Percentiles rank a stretch among this genome's conserved stretches.
phyloP scores from a whole-genome alignment of 2,329 filamentous ascomycete genomes.

The Sporothrix schenckii region DNA sequence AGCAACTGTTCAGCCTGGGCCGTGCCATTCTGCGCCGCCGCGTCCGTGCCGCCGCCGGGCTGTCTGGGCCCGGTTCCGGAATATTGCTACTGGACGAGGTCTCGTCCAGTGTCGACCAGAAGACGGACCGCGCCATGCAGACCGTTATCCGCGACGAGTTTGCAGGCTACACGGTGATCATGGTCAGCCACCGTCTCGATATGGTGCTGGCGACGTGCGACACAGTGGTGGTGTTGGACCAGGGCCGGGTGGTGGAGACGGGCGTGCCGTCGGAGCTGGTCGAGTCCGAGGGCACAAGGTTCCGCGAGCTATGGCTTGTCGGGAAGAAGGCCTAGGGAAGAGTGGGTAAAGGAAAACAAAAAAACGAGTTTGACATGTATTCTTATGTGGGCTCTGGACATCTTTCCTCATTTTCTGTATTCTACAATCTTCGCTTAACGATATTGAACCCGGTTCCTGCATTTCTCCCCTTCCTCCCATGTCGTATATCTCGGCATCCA shows the following conservation, averaged over 20 bases:
- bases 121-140: conserved; percentile 50
- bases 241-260: conserved; percentile 51
- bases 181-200: conserved; percentile 52
- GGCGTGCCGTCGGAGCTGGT: conserved; percentile 33
- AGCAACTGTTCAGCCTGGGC: conserved; percentile 66
- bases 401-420: conserved; percentile 8
- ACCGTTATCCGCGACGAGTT: conserved; percentile 48
- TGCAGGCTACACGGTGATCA: conserved; percentile 56
- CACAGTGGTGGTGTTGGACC: conserved; percentile 55
- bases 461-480: neutral
- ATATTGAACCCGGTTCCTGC: neutral
- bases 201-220: conserved; percentile 58
- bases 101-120: conserved; percentile 47
- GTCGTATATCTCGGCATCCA: neutral
- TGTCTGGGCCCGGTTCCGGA: neutral
- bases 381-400: neutral
- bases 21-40: conserved; percentile 56
- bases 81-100: conserved; percentile 51
- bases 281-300: conserved; percentile 32
- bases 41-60: conserved; percentile 22
- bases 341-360: neutral
- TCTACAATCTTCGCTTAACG: neutral
- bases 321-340: conserved; percentile 16
- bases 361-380: neutral
- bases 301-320: conserved; percentile 34